Base-by-base conservation (phyloP, 441 rosid species). In the Pelargonium hybrid region DNA sequence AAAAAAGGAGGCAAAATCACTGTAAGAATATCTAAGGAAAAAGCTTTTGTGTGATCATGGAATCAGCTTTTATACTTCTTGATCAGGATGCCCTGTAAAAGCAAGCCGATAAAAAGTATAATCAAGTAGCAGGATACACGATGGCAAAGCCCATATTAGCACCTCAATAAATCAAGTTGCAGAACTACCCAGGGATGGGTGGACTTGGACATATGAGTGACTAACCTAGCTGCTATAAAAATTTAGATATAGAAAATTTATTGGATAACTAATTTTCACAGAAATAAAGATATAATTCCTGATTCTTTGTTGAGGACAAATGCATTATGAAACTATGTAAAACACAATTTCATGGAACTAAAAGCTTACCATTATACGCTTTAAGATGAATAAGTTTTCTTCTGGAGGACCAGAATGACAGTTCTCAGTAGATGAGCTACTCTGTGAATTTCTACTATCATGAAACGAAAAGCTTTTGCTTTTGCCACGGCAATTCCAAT, bases 361-460 rank as follows among this genome's bases (percentile, higher is more conserved):
- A 69, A 37, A 52, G 65, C 71, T 82, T 87, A 91, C 98, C 98
- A 90, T 90, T 77, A 93, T 87, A 63, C 98, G 93, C 82, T 93
- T 93, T 75, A 93, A 83, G 86, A 93, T 79, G 74, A 88, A 90
- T 77, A 87, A 74, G 75, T 80, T 76, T 11, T 73, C 86, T 57
- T 86, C 86, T 69, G 77, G 75, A 73, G 72, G 81, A 83, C 73
- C 75, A 79, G 78, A 71, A 79, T 75, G 78, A 73, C 75, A 65
- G 77, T 82, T 85, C 73, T 81, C 76, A 68, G 73, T 20, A 61
- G 83, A 77, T 69, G 82, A 76, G 73, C 76, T 73, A 76, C 79
- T 68, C 54, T 74, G 63, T 17, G 83, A 74, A 79, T 77, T 77
- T 76, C 76, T 80, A 61, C 66, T 61, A 73, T 63, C 72, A 76